Conservation (phyloP, 768 basidiomycete genomes). For the Russula emetica region DNA sequence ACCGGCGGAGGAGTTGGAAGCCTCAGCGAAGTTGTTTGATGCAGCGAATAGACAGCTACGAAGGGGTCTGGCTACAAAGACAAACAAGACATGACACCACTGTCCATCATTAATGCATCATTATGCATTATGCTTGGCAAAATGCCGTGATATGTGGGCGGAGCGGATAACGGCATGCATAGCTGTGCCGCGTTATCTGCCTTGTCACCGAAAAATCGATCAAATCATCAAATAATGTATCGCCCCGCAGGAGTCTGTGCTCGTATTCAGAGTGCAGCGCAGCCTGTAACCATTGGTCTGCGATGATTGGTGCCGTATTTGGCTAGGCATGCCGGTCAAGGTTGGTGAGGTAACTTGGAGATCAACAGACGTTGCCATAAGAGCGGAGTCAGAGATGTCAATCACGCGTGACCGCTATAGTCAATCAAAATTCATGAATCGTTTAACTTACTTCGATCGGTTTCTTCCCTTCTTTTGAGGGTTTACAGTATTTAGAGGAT, state of each 20-base stretch:
- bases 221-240: background rate
- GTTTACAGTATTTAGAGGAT: too few species aligned
- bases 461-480: too few species aligned
- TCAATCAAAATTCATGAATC: too few species aligned
- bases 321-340: background rate
- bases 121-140: background rate
- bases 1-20: background rate
- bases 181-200: background rate
- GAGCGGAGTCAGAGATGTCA: too few species aligned
- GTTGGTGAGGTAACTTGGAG: too few species aligned
- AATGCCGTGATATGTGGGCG: background rate
- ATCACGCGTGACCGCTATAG: too few species aligned
- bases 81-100: background rate
- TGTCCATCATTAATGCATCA: background rate
- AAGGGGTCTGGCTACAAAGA: background rate
- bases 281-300: too few species aligned
- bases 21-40: slow-evolving; percentile 3
- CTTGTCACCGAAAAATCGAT: background rate
- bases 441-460: too few species aligned
- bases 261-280: too few species aligned
- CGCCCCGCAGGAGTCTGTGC: background rate
- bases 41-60: background rate
- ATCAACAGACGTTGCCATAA: too few species aligned
- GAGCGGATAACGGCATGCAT: background rate
- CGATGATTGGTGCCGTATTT: background rate